Percentiles rank a stretch among this genome's conserved stretches.
These are phyloP conservation scores for Mycena crocata DNA, from an alignment of 768 basidiomycete species.

Conservation along the genomic window DNA sequence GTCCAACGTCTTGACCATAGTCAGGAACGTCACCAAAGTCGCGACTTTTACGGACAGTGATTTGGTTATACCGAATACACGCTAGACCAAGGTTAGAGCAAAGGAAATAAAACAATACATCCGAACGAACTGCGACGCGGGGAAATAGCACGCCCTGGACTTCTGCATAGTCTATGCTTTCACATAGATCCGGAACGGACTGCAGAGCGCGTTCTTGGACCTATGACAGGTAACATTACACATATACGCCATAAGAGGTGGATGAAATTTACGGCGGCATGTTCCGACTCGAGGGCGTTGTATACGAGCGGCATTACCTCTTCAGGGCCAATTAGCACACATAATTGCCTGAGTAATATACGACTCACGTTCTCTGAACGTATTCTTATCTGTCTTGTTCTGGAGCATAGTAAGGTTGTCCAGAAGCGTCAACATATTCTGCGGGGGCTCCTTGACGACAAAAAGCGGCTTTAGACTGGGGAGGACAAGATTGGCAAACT, in stretches of 20 bases:
- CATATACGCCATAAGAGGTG: background rate
- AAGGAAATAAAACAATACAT: constrained; percentile 3
- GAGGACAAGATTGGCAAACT: constrained; percentile 85
- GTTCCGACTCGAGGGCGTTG: constrained; percentile 96
- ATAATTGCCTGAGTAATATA: background rate
- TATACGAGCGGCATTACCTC: constrained; percentile 98
- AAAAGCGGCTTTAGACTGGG: constrained; percentile 94
- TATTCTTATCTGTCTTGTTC: constrained; percentile 85
- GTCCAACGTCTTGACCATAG: constrained; percentile 91
- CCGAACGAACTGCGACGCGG: constrained; percentile 82
- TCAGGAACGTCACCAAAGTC: constrained; percentile 83
- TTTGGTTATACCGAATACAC: constrained; percentile 94
- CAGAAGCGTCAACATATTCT: constrained; percentile 94
- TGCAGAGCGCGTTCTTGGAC: constrained; percentile 93
- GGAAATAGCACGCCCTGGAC: constrained; percentile 92
- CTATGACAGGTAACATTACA: constrained; percentile 49
- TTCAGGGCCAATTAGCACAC: constrained; percentile 44
- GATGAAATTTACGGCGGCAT: constrained; percentile 57
- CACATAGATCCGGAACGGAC: constrained; percentile 87
- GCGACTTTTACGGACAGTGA: constrained; percentile 92
- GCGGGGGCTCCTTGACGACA: constrained; percentile 91
- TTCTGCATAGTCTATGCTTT: constrained; percentile 94
- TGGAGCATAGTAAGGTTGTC: constrained; percentile 91
- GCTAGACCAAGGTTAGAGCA: constrained; percentile 53
- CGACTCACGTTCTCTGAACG: constrained; percentile 89